These are phyloP conservation scores for Vigna radiata DNA, from an alignment of 306 rosid genomes.

Conservation along the genomic window DNA sequence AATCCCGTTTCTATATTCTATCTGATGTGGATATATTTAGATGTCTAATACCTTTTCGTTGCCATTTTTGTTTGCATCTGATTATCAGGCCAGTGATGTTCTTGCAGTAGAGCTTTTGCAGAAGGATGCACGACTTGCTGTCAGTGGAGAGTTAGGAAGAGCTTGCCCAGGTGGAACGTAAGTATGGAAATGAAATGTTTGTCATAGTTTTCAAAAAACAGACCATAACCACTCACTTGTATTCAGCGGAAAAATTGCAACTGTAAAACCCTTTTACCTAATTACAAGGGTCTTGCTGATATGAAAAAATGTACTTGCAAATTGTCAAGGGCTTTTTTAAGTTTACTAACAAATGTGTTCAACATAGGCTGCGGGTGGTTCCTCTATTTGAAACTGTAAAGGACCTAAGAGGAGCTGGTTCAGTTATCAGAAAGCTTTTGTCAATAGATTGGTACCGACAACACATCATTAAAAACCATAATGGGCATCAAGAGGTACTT, in stretches of 20 bases:
- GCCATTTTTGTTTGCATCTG: slow-evolving; percentile 28
- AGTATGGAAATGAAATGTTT: slow-evolving; percentile 41
- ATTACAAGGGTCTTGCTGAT: neutral
- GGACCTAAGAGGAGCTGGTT: slow-evolving; percentile 91
- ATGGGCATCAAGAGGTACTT: slow-evolving; percentile 88
- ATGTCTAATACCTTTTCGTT: slow-evolving; percentile 18
- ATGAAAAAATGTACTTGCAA: slow-evolving; percentile 14
- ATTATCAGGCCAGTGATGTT: slow-evolving; percentile 87
- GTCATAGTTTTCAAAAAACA: neutral
- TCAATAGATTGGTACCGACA: slow-evolving; percentile 90
- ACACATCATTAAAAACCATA: slow-evolving; percentile 79
- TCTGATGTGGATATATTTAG: slow-evolving; percentile 15
- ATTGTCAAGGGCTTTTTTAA: slow-evolving; percentile 1
- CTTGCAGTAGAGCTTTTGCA: slow-evolving; percentile 96
- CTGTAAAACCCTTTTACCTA: neutral
- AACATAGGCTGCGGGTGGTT: slow-evolving; percentile 82
- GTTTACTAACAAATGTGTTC: slow-evolving; percentile 27
- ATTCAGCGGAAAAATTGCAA: neutral
- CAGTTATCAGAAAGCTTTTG: slow-evolving; percentile 75
- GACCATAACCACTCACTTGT: neutral
- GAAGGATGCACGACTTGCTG: slow-evolving; percentile 90
- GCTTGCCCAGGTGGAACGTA: slow-evolving; percentile 94
- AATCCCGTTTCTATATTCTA: neutral
- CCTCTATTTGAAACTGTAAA: slow-evolving; percentile 96
- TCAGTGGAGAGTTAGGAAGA: slow-evolving; percentile 81